A percentile compares a stretch with the other conserved stretches of the same genome.
Conservation (phyloP, 108 stramenopile species). For the Aurantiochytrium sp. region DNA sequence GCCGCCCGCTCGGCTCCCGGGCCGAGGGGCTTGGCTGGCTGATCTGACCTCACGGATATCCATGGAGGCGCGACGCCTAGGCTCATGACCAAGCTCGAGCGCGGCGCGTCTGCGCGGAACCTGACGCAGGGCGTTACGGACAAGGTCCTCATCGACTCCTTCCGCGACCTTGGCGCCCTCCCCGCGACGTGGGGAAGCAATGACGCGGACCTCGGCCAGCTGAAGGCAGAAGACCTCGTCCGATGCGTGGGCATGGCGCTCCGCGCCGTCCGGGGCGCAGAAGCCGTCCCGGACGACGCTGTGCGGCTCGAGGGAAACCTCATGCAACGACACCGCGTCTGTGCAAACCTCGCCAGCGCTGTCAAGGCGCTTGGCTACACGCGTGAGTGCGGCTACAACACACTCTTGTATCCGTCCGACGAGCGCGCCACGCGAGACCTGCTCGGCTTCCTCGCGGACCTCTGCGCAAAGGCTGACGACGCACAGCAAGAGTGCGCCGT, state of each 20-base stretch:
- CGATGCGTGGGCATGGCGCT: neutral
- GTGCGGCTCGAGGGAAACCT: neutral
- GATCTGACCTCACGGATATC: too few species aligned
- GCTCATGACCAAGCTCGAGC: too few species aligned
- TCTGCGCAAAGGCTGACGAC: too few species aligned
- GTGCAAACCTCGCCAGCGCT: neutral
- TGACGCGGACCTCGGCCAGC: neutral
- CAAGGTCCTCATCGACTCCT: neutral
- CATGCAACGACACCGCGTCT: neutral
- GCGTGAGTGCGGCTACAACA: neutral
- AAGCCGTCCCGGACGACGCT: too few species aligned
- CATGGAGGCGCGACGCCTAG: too few species aligned
- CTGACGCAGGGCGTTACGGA: neutral
- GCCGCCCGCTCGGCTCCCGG: too few species aligned
- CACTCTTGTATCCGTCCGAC: neutral
- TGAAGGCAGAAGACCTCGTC: neutral
- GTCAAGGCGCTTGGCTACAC: neutral
- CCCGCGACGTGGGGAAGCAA: neutral
- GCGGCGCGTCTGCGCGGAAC: too few species aligned
- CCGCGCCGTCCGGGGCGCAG: neutral
- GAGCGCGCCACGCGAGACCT: neutral
- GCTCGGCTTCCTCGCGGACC: neutral
- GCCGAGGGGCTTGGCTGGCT: too few species aligned
- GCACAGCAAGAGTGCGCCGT: too few species aligned
- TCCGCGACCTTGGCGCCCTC: neutral